Evolutionary conservation across 2,329 filamentous ascomycete genomes (phyloP).

Genomic region (Xylaria arbuscula): DNA sequence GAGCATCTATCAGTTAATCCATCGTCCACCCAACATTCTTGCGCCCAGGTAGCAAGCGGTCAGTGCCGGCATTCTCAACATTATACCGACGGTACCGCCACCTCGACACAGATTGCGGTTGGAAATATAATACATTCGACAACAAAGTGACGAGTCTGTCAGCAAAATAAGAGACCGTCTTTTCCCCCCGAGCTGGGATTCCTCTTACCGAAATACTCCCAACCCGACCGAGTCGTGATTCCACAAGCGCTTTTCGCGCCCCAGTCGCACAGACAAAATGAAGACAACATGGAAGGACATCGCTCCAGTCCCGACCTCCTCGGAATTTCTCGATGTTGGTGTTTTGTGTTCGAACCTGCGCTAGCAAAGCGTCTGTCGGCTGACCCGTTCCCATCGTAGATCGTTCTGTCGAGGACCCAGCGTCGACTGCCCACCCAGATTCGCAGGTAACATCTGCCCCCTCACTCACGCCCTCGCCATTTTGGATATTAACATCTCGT

Average conservation of each 20-base stretch:
- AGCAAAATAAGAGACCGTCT: conserved; percentile 6
- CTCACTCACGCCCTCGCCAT: not conserved
- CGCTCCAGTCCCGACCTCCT: conserved; percentile 86
- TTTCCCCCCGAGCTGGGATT: conserved; percentile 22
- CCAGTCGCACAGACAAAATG: conserved; percentile 55
- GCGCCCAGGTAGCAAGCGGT: conserved; percentile 10
- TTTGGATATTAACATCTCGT: conserved; percentile 18
- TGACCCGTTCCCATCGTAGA: conserved; percentile 31
- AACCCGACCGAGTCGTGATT: not conserved
- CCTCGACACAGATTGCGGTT: not conserved
- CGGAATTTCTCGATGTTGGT: conserved; percentile 89
- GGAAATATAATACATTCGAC: conserved; percentile 4
- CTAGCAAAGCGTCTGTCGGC: not conserved
- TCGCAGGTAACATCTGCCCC: conserved; percentile 55
- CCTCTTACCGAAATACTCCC: not conserved
- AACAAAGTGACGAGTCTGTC: not conserved
- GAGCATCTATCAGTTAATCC: conserved; percentile 13
- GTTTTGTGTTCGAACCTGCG: not conserved
- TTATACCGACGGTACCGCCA: conserved; percentile 16
- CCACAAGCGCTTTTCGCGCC: conserved; percentile 40
- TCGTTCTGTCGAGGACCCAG: conserved; percentile 94
- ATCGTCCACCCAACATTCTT: conserved; percentile 6
- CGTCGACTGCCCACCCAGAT: conserved; percentile 95
- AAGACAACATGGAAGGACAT: conserved; percentile 80
- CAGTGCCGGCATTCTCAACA: not conserved